Evolutionary conservation across 2,329 filamentous ascomycete genomes (phyloP).

Genomic region (Chaetomium olivaceum): DNA sequence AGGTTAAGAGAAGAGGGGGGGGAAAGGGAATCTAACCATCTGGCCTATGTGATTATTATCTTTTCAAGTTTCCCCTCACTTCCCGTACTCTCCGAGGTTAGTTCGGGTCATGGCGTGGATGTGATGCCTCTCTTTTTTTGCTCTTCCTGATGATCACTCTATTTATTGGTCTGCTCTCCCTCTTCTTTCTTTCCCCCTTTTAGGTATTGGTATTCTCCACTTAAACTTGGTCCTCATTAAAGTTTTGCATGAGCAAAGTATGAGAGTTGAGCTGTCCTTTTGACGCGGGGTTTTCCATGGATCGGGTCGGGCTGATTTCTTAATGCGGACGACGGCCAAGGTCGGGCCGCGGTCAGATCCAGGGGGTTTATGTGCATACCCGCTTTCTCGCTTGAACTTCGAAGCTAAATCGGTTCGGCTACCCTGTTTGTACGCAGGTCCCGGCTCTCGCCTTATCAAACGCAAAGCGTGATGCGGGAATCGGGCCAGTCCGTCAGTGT

Average conservation of each 20-base stretch:
- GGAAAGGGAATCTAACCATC: too few relatives aligned
- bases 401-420: neutral
- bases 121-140: too few relatives aligned
- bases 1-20: too few relatives aligned
- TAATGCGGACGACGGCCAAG: neutral
- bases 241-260: neutral
- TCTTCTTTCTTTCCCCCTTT: too few relatives aligned
- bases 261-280: neutral
- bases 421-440: neutral
- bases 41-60: too few relatives aligned
- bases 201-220: too few relatives aligned
- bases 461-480: neutral
- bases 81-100: too few relatives aligned
- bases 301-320: neutral
- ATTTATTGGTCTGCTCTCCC: too few relatives aligned
- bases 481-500: neutral
- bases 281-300: neutral
- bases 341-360: neutral
- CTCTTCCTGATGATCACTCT: too few relatives aligned
- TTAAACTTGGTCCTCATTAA: neutral
- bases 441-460: neutral
- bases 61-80: too few relatives aligned
- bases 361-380: too few relatives aligned
- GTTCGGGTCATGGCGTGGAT: too few relatives aligned
- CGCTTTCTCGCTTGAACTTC: neutral